Evolutionary conservation across 2,329 filamentous ascomycete species (phyloP).

Genomic region (Fusarium decemcellulare): DNA sequence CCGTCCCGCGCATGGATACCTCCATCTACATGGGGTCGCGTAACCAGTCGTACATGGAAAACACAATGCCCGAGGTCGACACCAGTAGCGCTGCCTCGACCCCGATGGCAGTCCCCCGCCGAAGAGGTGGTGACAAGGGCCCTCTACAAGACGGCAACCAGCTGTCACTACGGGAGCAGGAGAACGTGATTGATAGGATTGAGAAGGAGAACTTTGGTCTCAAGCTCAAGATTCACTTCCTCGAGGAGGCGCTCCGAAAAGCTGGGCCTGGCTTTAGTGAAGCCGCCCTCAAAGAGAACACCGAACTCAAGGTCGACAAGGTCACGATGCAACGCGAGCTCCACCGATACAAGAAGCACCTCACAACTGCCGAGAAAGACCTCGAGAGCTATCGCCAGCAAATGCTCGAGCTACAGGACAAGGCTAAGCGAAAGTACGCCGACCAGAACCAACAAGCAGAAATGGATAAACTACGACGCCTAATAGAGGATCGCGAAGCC

Average conservation of each 20-base stretch:
- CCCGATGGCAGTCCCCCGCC: constrained; percentile 79
- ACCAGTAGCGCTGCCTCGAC: constrained; percentile 88
- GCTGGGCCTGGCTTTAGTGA: constrained; percentile 92
- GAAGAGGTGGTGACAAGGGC: constrained; percentile 73
- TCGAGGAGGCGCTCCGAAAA: constrained; percentile 91
- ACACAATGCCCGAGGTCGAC: constrained; percentile 81
- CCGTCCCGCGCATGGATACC: constrained; percentile 80
- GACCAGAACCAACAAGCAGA: constrained; percentile 78
- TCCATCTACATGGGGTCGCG: constrained; percentile 78
- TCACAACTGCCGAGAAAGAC: constrained; percentile 87
- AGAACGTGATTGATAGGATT: constrained; percentile 94
- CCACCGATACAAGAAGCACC: constrained; percentile 86
- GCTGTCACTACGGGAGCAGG: constrained; percentile 92
- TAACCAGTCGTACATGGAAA: constrained; percentile 74
- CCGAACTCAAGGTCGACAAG: constrained; percentile 93
- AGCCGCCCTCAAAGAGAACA: constrained; percentile 92
- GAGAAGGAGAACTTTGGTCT: constrained; percentile 99
- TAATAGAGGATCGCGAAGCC: constrained; percentile 70
- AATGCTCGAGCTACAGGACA: constrained; percentile 86
- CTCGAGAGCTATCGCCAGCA: constrained; percentile 87
- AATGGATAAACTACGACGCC: constrained; percentile 69
- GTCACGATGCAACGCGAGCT: constrained; percentile 92
- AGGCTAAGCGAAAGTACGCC: constrained; percentile 81
- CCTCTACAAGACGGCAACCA: constrained; percentile 89
- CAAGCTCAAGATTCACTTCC: constrained; percentile 96